Evolutionary conservation across 371 early-diverging fungal species (phyloP), one percentile per base, ranked within the genome.

Genomic region (Rhizopus microsporus): DNA sequence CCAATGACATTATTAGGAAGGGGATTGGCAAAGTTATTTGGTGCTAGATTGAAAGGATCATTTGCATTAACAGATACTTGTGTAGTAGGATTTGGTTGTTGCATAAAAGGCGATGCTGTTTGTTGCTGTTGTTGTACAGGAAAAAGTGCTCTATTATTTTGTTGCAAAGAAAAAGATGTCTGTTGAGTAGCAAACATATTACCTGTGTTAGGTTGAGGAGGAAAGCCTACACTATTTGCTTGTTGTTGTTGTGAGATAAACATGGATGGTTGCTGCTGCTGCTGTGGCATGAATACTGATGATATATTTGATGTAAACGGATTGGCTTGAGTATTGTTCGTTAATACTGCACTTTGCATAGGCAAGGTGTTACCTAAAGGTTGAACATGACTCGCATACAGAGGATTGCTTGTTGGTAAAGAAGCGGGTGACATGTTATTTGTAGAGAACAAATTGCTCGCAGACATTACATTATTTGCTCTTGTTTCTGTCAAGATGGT

Each of bases 401-500:
- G 2, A 23, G 23, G 23, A 2, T 44, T 48, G 56, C 33, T 55
- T 32, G 4, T 56, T 38, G 33, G 2, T 12, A 2, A n/a, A 33
- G 30, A 33, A 15, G 29, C n/a, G 30, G 9, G 31, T 17, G 23
- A 43, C 53, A 35, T 53, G 32, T 52, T 61, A n/a, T 60, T 59
- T 7, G 44, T 17, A 16, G 7, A 9, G 33, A 8, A 16, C 23
- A 44, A 29, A 31, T 50, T 32, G 7, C 15, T 53, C 47, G 37
- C 54, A 50, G 46, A 23, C 23, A 50, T 48, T 13, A 63, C 50
- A 17, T 55, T 59, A 46, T 38, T 54, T 52, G 49, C 63, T 56
- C 38, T 62, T 17, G 73, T 62, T 35, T 77, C 80, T n/a, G 75
- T 69, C 54, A 85, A 60, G 33, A 85, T 62, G 9, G 69, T 74